phyloP scores from a whole-genome alignment of 139 green algal genomes.

The Pleodorina starrii region DNA sequence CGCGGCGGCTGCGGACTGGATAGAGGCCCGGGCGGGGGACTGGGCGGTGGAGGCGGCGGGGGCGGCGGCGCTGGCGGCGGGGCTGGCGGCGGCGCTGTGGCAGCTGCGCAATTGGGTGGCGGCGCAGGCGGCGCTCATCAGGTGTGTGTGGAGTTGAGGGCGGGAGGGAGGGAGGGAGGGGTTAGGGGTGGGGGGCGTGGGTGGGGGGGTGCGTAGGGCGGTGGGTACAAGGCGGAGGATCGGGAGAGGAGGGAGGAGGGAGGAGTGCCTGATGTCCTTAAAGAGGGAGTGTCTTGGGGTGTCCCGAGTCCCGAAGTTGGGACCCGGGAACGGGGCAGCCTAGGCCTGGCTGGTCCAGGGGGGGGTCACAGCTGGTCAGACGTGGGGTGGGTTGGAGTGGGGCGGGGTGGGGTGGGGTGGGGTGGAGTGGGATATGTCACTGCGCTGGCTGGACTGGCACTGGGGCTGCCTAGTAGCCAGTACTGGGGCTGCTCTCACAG shows the following conservation, averaged over 20 bases:
- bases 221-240: not conserved
- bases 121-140: constrained; percentile 24
- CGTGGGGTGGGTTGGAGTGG: too few relatives aligned
- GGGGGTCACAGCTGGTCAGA: too few relatives aligned
- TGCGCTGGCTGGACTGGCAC: too few relatives aligned
- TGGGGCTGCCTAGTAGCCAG: too few relatives aligned
- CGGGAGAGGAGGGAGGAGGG: not conserved
- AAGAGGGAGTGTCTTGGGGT: not conserved
- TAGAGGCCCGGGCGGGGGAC: constrained; percentile 22
- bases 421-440: too few relatives aligned
- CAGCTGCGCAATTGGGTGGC: constrained; percentile 40
- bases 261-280: not conserved
- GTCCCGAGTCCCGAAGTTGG: too few relatives aligned
- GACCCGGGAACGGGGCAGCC: too few relatives aligned
- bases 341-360: too few relatives aligned
- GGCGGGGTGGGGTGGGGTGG: too few relatives aligned
- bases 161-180: not conserved
- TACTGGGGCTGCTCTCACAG: too few relatives aligned
- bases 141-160: not conserved
- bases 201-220: not conserved
- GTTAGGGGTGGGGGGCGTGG: not conserved
- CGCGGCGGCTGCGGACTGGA: not conserved
- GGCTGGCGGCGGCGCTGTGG: constrained; percentile 23
- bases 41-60: constrained; percentile 10
- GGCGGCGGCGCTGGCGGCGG: not conserved